Evolutionary conservation across 768 basidiomycete genomes (phyloP).

Genomic region (Plicaturopsis crispa): DNA sequence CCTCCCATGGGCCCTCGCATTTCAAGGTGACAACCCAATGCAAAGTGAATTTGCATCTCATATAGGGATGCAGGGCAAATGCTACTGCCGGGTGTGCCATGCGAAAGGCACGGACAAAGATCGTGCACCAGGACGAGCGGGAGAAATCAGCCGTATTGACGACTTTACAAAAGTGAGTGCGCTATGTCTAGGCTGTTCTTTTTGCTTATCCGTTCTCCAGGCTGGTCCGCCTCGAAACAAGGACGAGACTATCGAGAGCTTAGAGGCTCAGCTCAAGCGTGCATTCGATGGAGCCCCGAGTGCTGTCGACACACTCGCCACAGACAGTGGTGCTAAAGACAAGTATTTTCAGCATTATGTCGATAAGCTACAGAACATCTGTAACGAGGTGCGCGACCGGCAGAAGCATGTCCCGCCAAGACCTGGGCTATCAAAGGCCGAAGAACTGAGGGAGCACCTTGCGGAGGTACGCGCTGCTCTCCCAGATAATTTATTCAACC

Average conservation of each 20-base stretch:
- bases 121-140: background rate
- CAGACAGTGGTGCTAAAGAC: constrained; percentile 8
- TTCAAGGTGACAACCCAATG: constrained; percentile 17
- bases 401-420: background rate
- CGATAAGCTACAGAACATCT: constrained; percentile 1
- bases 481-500: background rate
- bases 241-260: background rate
- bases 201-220: no score
- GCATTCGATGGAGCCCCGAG: background rate
- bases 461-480: background rate
- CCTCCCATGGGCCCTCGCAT: constrained; percentile 3
- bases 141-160: background rate
- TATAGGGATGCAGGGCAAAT: constrained; percentile 12
- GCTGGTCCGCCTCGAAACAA: background rate
- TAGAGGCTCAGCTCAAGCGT: background rate
- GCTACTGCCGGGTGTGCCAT: constrained; percentile 13
- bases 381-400: background rate
- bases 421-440: background rate
- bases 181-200: no score
- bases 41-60: constrained; percentile 17
- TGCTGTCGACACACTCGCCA: constrained; percentile 1
- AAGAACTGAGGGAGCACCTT: background rate
- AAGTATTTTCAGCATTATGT: constrained; percentile 7
- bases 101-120: background rate
- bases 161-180: no score